phyloP scores from a whole-genome alignment of 2,329 filamentous ascomycete species.

The Colletotrichum sojae region DNA sequence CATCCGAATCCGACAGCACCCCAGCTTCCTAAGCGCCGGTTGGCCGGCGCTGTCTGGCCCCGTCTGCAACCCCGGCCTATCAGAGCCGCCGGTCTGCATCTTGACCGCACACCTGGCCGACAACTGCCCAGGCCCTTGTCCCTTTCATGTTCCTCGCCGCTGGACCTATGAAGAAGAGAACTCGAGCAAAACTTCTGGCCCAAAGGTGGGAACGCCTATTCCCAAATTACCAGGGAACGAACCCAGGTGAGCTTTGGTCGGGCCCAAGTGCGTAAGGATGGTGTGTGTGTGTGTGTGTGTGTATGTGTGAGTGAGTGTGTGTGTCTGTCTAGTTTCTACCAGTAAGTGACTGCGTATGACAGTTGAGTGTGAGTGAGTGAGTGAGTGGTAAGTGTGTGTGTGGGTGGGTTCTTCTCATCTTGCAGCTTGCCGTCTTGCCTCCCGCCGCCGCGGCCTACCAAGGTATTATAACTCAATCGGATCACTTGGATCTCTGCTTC shows the following conservation, averaged over 20 bases:
- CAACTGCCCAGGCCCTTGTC: constrained; percentile 43
- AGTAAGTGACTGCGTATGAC: background rate
- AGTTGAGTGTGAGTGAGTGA: background rate
- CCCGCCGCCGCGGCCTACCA: constrained; percentile 19
- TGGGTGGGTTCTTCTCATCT: constrained; percentile 35
- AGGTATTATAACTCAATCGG: constrained; percentile 39
- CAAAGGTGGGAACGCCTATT: constrained; percentile 27
- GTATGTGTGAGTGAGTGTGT: constrained; percentile 6
- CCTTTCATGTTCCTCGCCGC: constrained; percentile 36
- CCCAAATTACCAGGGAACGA: constrained; percentile 15
- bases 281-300: constrained; percentile 3
- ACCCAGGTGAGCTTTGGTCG: constrained; percentile 25
- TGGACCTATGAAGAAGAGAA: constrained; percentile 38
- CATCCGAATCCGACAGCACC: constrained; percentile 57
- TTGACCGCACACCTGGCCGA: constrained; percentile 47
- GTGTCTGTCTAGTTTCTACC: constrained; percentile 1
- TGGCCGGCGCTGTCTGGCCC: constrained; percentile 52
- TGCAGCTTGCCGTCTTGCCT: constrained; percentile 35
- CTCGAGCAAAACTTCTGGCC: constrained; percentile 25
- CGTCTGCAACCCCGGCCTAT: constrained; percentile 58
- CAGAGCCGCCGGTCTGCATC: constrained; percentile 52
- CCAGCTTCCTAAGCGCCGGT: constrained; percentile 64
- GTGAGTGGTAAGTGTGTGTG: constrained; percentile 1
- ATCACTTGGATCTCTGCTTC: constrained; percentile 32
- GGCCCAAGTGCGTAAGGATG: constrained; percentile 21